Percentiles rank a stretch among this genome's conserved stretches.
Evolutionary conservation across 2,329 filamentous ascomycete genomes (phyloP).

Genomic region (Kalaharituber pfeilii): DNA sequence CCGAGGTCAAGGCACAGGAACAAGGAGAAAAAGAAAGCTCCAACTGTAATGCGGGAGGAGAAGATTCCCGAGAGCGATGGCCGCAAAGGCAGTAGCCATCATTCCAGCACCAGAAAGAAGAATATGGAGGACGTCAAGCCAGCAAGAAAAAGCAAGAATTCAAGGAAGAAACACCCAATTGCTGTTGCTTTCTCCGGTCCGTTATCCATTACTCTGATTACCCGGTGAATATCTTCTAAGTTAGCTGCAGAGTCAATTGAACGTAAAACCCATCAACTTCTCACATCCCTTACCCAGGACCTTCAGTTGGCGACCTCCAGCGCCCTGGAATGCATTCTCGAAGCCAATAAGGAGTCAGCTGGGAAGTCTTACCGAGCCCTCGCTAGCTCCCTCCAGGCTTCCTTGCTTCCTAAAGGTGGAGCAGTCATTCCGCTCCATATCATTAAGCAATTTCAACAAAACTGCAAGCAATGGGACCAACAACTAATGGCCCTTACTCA

Average conservation of each 20-base stretch:
- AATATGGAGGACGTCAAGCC: too few species aligned
- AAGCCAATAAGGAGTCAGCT: not conserved
- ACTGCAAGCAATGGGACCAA: not conserved
- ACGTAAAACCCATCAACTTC: not conserved
- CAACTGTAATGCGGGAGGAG: not conserved
- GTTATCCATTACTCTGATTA: not conserved
- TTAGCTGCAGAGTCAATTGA: not conserved
- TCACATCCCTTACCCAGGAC: not conserved
- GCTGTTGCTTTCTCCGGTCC: too few species aligned
- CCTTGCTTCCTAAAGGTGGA: not conserved
- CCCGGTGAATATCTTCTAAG: not conserved
- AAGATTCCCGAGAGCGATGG: too few species aligned
- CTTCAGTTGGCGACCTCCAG: not conserved
- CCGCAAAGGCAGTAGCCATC: too few species aligned
- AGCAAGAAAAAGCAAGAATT: too few species aligned
- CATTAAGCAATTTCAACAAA: not conserved
- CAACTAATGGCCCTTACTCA: not conserved
- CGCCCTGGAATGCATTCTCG: not conserved
- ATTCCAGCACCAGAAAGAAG: too few species aligned
- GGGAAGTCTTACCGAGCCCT: not conserved
- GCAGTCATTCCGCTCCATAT: not conserved
- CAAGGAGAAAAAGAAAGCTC: not conserved
- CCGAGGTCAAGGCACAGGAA: not conserved
- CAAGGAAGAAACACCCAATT: too few species aligned
- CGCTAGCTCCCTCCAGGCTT: not conserved